phyloP scores from a whole-genome alignment of 768 basidiomycete genomes.

The Collybia sp. region DNA sequence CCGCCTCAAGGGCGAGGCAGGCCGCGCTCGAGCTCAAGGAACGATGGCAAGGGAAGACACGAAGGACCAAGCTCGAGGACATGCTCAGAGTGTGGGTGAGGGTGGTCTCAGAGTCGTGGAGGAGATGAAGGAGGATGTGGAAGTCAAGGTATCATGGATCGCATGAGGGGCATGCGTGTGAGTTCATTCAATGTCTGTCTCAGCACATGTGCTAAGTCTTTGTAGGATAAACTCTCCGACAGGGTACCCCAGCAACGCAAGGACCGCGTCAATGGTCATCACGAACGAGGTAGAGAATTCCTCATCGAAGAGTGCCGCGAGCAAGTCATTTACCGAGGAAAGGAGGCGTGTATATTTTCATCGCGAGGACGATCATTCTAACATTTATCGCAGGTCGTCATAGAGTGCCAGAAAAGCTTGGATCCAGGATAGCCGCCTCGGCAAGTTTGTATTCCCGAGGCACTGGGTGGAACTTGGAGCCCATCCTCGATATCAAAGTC shows the following conservation, averaged over 20 bases:
- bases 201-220: constrained; percentile 9
- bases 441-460: no score
- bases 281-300: constrained; percentile 61
- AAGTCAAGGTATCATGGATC: no score
- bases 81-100: constrained; percentile 7
- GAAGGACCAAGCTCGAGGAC: constrained; percentile 11
- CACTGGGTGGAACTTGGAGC: no score
- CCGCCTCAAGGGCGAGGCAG: not conserved
- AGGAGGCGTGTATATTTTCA: no score
- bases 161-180: no score
- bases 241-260: no score
- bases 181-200: no score
- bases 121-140: no score
- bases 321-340: constrained; percentile 83
- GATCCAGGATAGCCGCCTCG: no score
- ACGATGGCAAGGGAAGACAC: not conserved
- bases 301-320: constrained; percentile 77
- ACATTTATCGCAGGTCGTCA: constrained; percentile 67
- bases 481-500: no score
- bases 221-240: no score
- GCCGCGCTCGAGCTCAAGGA: not conserved
- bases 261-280: constrained; percentile 45
- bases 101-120: constrained; percentile 8
- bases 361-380: no score
- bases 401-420: constrained; percentile 89